phyloP scores from a whole-genome alignment of 2,329 filamentous ascomycete genomes.

The Cytospora leucostoma region DNA sequence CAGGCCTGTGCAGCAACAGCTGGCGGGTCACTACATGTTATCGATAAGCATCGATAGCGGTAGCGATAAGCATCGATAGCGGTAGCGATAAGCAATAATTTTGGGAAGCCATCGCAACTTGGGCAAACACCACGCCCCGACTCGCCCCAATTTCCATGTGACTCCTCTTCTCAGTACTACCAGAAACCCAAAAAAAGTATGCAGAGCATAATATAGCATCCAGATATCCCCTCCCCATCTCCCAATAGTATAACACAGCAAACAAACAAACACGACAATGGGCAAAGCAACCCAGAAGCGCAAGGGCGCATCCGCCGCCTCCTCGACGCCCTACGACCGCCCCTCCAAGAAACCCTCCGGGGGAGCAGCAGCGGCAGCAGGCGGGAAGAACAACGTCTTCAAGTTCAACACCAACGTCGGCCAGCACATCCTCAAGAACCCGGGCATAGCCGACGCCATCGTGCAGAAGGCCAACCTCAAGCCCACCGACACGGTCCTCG shows the following conservation, averaged over 20 bases:
- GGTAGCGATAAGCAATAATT: conserved; percentile 12
- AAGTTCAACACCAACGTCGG: conserved; percentile 94
- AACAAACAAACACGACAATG: conserved; percentile 37
- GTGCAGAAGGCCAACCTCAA: conserved; percentile 87
- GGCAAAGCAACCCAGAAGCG: conserved; percentile 44
- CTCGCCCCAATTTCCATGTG: background rate
- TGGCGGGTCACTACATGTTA: background rate
- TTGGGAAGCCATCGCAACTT: background rate
- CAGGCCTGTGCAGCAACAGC: too few species aligned
- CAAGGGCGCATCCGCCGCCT: conserved; percentile 36
- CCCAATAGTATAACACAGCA: background rate
- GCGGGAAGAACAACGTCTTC: conserved; percentile 78
- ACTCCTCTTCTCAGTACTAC: background rate
- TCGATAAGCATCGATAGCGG: conserved; percentile 11
- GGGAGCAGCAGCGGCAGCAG: conserved; percentile 27
- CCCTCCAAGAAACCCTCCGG: conserved; percentile 32
- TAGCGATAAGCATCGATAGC: conserved; percentile 1
- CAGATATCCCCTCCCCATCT: background rate
- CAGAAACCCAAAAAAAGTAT: background rate
- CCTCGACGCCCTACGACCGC: conserved; percentile 40
- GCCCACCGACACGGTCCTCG: conserved; percentile 85
- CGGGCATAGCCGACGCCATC: conserved; percentile 72
- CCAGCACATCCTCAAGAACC: conserved; percentile 89
- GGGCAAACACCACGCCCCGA: background rate
- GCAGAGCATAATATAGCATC: conserved; percentile 9